Evolutionary conservation across 2,329 filamentous ascomycete genomes (phyloP), one percentile per base, ranked within the genome.

Genomic region (Waltergamsia citrina): DNA sequence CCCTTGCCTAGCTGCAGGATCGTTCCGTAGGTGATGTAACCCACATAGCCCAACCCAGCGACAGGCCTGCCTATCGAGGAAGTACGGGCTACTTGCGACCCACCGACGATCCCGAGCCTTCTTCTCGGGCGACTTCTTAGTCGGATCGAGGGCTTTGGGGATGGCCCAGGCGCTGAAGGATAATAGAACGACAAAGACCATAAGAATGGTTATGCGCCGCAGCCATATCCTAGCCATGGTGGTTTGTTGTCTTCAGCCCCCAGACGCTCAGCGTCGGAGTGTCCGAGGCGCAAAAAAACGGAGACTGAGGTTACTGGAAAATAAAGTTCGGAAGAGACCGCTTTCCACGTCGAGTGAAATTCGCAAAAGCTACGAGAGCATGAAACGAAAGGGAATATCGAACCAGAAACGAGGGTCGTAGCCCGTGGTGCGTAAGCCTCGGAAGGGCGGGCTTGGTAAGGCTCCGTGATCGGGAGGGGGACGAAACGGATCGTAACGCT

Each of bases 1-100:
- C 18, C 45, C 39, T 22, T 41, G 40, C 7, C 25, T 32, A n/a
- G 56, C 60, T 15, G 57, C 78, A 16, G 71, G 69, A 48, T 79
- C 77, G 29, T 63, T 71, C 34, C 71, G 67, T 43, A 88, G 62
- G 51, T 93, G 85, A 33, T 81, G 66, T n/a, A 85, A 54, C 17
- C 85, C 86, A 51, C 87, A 94, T 19, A 93, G 55, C 22, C 82
- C 71, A 27, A 94, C 60, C 81, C 81, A 93, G 29, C 76, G 74
- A 53, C 87, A 94, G 7, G 76, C 65, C 50, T 85, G 85, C 21
- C 82, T 71, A 54, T 88, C 83, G 39, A 80, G 54, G 71, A 81
- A 88, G 48, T 78, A 79, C 24, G 75, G 75, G 11, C 81, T 85
- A 14, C 72, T 80, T 29, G 73, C 65, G 31, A 88, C 74, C 83